Evolutionary conservation across 176 grass and related monocot genomes (phyloP).

Genomic region (Lolium multiflorum): DNA sequence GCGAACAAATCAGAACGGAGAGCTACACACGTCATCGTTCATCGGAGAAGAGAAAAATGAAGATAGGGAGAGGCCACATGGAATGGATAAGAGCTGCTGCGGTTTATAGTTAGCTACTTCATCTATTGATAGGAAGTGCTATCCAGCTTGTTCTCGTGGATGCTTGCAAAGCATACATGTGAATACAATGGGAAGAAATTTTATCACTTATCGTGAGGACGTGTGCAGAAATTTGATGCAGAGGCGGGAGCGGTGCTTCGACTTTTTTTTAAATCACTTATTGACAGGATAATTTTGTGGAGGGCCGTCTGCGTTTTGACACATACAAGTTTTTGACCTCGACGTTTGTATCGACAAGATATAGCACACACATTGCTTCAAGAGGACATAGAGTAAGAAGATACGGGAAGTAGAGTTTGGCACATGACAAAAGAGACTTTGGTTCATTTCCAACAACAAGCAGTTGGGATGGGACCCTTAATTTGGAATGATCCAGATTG

Average conservation of each 20-base stretch:
- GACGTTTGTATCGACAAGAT: too few species aligned
- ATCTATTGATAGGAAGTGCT: not conserved
- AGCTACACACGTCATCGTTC: not conserved
- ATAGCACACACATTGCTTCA: too few species aligned
- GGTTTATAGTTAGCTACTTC: not conserved
- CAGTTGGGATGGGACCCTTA: not conserved
- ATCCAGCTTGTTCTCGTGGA: not conserved
- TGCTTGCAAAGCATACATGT: not conserved
- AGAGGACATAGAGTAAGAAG: too few species aligned
- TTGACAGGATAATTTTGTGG: too few species aligned
- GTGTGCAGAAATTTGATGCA: too few species aligned
- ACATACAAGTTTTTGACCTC: too few species aligned
- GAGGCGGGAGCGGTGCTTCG: too few species aligned
- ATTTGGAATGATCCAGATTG: not conserved
- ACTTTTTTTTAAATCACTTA: too few species aligned
- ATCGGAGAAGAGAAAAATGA: not conserved
- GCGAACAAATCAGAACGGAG: too few species aligned
- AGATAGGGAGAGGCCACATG: not conserved
- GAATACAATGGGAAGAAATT: not conserved
- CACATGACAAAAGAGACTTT: too few species aligned
- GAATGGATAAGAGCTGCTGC: not conserved
- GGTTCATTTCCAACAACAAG: not conserved
- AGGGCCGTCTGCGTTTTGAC: too few species aligned
- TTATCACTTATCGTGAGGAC: not conserved
- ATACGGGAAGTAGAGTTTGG: too few species aligned